phyloP scores from a whole-genome alignment of 2,329 filamentous ascomycete species.

The Colletotrichum agaves region DNA sequence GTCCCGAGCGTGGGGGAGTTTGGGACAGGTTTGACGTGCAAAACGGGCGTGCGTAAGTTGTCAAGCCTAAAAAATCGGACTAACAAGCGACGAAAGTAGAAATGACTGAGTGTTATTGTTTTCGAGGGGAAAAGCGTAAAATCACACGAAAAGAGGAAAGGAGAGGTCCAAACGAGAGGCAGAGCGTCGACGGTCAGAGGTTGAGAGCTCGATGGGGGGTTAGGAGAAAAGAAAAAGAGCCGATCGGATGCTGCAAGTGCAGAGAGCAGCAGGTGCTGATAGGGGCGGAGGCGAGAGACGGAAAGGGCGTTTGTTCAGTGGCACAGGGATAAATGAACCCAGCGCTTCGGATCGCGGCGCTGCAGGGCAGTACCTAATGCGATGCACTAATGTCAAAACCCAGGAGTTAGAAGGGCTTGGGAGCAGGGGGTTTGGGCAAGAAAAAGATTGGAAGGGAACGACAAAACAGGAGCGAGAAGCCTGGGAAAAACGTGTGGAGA shows the following conservation, averaged over 20 bases:
- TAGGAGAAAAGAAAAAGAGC: slow-evolving; percentile 17
- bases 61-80: slow-evolving; percentile 30
- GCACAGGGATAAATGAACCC: slow-evolving; percentile 27
- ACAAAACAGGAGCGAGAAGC: not conserved
- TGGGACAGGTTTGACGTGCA: slow-evolving; percentile 15
- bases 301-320: slow-evolving; percentile 20
- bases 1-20: slow-evolving; percentile 28
- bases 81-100: slow-evolving; percentile 16
- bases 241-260: slow-evolving; percentile 13
- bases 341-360: slow-evolving; percentile 26
- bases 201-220: slow-evolving; percentile 18
- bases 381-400: slow-evolving; percentile 26
- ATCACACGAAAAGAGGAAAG: not conserved
- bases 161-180: slow-evolving; percentile 23
- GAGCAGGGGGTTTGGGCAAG: slow-evolving; percentile 16
- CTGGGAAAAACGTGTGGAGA: slow-evolving; percentile 16
- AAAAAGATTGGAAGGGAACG: slow-evolving; percentile 20
- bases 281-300: slow-evolving; percentile 8
- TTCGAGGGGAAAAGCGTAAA: slow-evolving; percentile 17
- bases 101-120: slow-evolving; percentile 19
- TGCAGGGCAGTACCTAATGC: slow-evolving; percentile 21
- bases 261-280: slow-evolving; percentile 2
- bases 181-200: slow-evolving; percentile 8
- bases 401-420: not conserved
- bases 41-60: slow-evolving; percentile 25